phyloP scores from a whole-genome alignment of 306 rosid genomes.

The Gillenia trifoliata region DNA sequence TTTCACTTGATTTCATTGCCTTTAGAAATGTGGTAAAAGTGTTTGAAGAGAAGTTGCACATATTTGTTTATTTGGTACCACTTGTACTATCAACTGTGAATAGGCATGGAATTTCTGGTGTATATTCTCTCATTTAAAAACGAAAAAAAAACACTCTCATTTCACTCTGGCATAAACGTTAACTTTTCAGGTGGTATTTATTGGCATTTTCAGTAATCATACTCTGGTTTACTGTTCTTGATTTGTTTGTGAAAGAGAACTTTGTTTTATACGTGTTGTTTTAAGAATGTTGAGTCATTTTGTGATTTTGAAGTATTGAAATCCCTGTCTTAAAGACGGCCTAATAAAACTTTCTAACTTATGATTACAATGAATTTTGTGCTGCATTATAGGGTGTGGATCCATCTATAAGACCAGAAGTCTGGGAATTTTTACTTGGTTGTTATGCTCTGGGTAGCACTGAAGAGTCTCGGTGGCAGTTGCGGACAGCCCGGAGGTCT shows the following conservation, averaged over 20 bases:
- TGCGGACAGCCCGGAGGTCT: slow-evolving; percentile 85
- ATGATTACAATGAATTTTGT: slow-evolving; percentile 1
- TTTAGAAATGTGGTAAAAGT: neutral
- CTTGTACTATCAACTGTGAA: neutral
- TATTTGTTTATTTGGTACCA: neutral
- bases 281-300: neutral
- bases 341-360: neutral
- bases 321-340: neutral
- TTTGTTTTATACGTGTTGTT: neutral
- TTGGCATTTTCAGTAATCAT: neutral
- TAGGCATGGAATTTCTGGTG: neutral
- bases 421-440: slow-evolving; percentile 96
- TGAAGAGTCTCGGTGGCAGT: slow-evolving; percentile 55
- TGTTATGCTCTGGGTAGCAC: slow-evolving; percentile 80
- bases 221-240: neutral
- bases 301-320: neutral
- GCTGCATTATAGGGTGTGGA: slow-evolving; percentile 67
- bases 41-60: neutral
- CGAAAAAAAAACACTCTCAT: no score
- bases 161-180: neutral
- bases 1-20: neutral
- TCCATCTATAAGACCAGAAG: slow-evolving; percentile 82
- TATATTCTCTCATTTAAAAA: neutral
- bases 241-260: neutral
- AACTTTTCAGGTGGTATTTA: neutral